These are phyloP conservation scores for Pseudogymnoascus sp. DNA, from an alignment of 2,329 filamentous ascomycete genomes.

Conservation along the genomic window DNA sequence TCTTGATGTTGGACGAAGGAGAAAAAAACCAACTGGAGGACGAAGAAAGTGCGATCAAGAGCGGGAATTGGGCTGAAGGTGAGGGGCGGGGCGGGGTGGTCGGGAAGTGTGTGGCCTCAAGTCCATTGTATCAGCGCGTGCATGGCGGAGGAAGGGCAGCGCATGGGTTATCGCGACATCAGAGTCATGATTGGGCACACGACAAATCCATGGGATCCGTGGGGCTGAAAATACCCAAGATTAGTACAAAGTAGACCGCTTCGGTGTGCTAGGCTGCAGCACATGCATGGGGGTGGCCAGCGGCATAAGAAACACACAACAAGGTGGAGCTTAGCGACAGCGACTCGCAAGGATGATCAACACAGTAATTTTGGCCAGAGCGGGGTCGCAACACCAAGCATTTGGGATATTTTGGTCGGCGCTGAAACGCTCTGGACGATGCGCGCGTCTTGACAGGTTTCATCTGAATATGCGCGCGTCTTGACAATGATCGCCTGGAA, in stretches of 20 bases:
- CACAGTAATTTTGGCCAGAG: not conserved
- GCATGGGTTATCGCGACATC: constrained; percentile 7
- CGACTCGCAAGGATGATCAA: not conserved
- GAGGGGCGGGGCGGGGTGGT: constrained; percentile 5
- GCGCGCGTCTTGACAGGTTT: constrained; percentile 2
- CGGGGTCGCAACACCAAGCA: not conserved
- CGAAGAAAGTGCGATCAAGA: not conserved
- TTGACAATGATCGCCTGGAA: not conserved
- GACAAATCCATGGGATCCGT: constrained; percentile 3
- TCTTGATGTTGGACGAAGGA: constrained; percentile 1
- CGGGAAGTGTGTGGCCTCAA: not conserved
- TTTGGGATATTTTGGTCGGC: not conserved
- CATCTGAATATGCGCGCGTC: not conserved
- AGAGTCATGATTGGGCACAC: not conserved
- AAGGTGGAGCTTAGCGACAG: constrained; percentile 2
- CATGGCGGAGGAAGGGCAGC: not conserved
- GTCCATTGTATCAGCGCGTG: constrained; percentile 1
- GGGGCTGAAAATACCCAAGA: constrained; percentile 3
- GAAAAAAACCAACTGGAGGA: not conserved
- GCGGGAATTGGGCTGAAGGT: constrained; percentile 1
- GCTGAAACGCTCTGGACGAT: not conserved
- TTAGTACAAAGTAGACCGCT: not conserved
- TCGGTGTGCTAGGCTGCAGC: constrained; percentile 6
- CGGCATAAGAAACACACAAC: constrained; percentile 1
- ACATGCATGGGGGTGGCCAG: not conserved